Evolutionary conservation across 2,329 filamentous ascomycete species (phyloP).

Genomic region (Cladosporium sp.): DNA sequence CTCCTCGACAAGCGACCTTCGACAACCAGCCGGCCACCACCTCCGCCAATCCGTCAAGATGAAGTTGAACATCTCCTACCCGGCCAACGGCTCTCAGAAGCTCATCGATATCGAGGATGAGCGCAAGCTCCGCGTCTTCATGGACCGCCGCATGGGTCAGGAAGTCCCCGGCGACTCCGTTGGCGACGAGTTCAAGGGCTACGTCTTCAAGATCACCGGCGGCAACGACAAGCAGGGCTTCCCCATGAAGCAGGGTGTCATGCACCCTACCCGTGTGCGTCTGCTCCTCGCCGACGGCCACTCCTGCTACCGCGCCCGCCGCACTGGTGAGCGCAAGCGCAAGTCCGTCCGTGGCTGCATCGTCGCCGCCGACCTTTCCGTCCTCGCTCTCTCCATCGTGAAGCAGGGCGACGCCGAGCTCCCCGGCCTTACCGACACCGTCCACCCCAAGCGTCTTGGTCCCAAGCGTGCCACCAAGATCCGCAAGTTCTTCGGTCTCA

Average conservation of each 20-base stretch:
- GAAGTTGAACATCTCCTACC: slow-evolving; percentile 81
- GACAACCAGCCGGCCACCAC: neutral
- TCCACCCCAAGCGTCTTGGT: slow-evolving; percentile 98
- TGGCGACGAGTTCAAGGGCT: slow-evolving; percentile 99
- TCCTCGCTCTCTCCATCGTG: slow-evolving; percentile 90
- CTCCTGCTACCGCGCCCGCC: slow-evolving; percentile 98
- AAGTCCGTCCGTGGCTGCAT: slow-evolving; percentile 99
- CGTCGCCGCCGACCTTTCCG: slow-evolving; percentile 89
- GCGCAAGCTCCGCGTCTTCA: slow-evolving; percentile 97
- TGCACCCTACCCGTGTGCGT: slow-evolving; percentile 97
- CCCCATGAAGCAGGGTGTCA: slow-evolving; percentile 99
- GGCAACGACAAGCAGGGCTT: slow-evolving; percentile 99
- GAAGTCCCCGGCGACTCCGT: slow-evolving; percentile 92
- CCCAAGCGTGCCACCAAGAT: slow-evolving; percentile 99
- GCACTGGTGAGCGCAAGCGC: slow-evolving; percentile 97
- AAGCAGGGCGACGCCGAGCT: slow-evolving; percentile 96
- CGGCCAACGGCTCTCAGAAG: slow-evolving; percentile 99
- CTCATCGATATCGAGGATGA: slow-evolving; percentile 99
- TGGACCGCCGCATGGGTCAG: slow-evolving; percentile 95
- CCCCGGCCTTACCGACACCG: slow-evolving; percentile 93
- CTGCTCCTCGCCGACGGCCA: slow-evolving; percentile 94
- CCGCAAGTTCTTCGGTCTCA: slow-evolving; percentile 98
- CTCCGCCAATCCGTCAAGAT: slow-evolving; percentile 40
- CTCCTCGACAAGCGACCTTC: slow-evolving; percentile 8
- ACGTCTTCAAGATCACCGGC: slow-evolving; percentile 98